Conservation (phyloP, 805 yeast genomes). For the Hyphopichia homilentoma region DNA sequence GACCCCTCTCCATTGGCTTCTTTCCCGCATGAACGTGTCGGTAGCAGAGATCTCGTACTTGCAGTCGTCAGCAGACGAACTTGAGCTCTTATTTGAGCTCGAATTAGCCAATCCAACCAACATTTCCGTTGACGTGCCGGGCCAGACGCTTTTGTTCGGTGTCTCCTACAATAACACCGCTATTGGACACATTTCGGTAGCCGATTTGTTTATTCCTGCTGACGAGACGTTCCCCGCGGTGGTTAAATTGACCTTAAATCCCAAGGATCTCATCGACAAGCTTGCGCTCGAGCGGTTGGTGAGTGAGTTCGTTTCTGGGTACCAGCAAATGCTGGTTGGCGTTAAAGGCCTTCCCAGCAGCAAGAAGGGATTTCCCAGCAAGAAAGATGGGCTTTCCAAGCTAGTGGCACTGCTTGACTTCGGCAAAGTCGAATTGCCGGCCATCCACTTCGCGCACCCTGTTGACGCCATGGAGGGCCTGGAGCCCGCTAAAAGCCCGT, state of each 20-base stretch:
- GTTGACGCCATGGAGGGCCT: constrained; percentile 3
- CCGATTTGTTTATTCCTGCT: constrained; percentile 15
- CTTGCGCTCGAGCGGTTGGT: constrained; percentile 13
- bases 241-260: constrained; percentile 12
- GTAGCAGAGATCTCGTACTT: constrained; percentile 18
- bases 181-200: constrained; percentile 27
- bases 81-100: constrained; percentile 25
- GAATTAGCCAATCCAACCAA: constrained; percentile 31
- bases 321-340: constrained; percentile 6
- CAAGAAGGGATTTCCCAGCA: constrained; percentile 10
- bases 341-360: constrained; percentile 1
- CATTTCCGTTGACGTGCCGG: constrained; percentile 17
- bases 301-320: constrained; percentile 17
- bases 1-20: no score
- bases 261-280: constrained; percentile 4
- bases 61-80: constrained; percentile 17
- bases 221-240: constrained; percentile 13
- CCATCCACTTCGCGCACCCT: constrained; percentile 26
- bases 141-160: constrained; percentile 19
- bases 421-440: constrained; percentile 18
- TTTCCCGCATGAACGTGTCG: no score
- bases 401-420: constrained; percentile 16
- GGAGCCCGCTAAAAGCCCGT: constrained; percentile 23
- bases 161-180: constrained; percentile 27
- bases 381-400: constrained; percentile 8